These are phyloP conservation scores for Collybia mongolica DNA, from an alignment of 768 basidiomycete species.

Conservation along the genomic window DNA sequence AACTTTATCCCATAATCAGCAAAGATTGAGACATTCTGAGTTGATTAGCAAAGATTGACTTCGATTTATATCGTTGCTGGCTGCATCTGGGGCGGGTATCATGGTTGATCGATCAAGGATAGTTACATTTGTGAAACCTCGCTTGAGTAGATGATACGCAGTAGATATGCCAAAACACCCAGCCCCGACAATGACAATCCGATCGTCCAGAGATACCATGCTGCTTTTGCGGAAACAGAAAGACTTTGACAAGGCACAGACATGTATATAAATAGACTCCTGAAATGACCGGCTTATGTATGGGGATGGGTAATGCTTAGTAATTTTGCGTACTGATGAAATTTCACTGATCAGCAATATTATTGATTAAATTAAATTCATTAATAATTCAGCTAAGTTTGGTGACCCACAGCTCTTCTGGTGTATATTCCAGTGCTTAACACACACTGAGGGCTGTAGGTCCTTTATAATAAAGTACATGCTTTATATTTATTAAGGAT, in stretches of 20 bases:
- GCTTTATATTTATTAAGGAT: too few species aligned
- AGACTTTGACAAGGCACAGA: not conserved
- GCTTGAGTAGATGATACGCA: conserved; percentile 70
- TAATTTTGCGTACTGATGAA: too few species aligned
- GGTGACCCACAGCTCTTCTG: too few species aligned
- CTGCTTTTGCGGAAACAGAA: not conserved
- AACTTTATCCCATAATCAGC: conserved; percentile 39
- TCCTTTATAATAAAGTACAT: too few species aligned
- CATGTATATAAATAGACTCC: too few species aligned
- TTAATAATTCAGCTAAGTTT: too few species aligned
- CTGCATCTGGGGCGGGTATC: conserved; percentile 82
- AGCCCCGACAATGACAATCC: conserved; percentile 71
- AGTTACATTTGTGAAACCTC: conserved; percentile 69
- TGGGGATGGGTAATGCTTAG: too few species aligned
- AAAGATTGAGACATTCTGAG: not conserved
- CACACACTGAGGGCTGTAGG: too few species aligned
- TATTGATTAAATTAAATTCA: too few species aligned
- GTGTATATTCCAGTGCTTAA: too few species aligned
- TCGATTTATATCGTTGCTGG: conserved; percentile 57
- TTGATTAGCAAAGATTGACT: conserved; percentile 25
- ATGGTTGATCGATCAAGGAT: conserved; percentile 69
- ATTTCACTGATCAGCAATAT: too few species aligned
- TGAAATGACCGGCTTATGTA: too few species aligned
- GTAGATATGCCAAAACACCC: conserved; percentile 89
- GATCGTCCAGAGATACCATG: conserved; percentile 19